Percentiles rank a stretch among this genome's conserved stretches.
phyloP scores from a whole-genome alignment of 2,329 filamentous ascomycete genomes.

The Epichloe gansuensis region DNA sequence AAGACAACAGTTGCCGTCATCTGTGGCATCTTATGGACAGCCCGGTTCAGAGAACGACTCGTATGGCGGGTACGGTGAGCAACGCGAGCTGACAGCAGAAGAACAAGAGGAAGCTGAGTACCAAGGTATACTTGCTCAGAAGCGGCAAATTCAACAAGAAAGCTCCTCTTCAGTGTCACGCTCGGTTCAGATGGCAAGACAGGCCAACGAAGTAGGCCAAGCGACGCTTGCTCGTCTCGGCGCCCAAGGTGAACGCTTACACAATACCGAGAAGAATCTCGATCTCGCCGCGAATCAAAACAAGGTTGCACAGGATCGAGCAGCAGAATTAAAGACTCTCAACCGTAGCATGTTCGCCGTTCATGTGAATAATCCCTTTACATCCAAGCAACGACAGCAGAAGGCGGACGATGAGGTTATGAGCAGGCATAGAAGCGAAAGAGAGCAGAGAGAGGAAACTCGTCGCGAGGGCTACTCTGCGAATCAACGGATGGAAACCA shows the following conservation, averaged over 20 bases:
- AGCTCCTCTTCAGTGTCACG: conserved; percentile 36
- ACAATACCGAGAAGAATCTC: conserved; percentile 73
- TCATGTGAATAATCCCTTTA: conserved; percentile 67
- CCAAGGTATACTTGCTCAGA: conserved; percentile 39
- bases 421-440: conserved; percentile 53
- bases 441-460: conserved; percentile 51
- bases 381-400: conserved; percentile 48
- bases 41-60: conserved; percentile 15
- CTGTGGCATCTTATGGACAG: conserved; percentile 13
- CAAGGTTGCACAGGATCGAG: conserved; percentile 63
- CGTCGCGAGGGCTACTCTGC: conserved; percentile 37
- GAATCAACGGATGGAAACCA: conserved; percentile 40
- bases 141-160: conserved; percentile 62
- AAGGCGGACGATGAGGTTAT: conserved; percentile 57
- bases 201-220: conserved; percentile 45
- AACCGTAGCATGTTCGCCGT: conserved; percentile 88
- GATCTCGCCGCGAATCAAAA: conserved; percentile 69
- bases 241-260: conserved; percentile 65
- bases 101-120: conserved; percentile 63
- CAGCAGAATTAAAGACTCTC: conserved; percentile 69
- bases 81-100: conserved; percentile 71
- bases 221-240: conserved; percentile 62
- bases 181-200: conserved; percentile 27
- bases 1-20: conserved; percentile 16
- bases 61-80: conserved; percentile 48